Evolutionary conservation across 2,329 filamentous ascomycete species (phyloP).

Genomic region (Keithomyces neogunnii): DNA sequence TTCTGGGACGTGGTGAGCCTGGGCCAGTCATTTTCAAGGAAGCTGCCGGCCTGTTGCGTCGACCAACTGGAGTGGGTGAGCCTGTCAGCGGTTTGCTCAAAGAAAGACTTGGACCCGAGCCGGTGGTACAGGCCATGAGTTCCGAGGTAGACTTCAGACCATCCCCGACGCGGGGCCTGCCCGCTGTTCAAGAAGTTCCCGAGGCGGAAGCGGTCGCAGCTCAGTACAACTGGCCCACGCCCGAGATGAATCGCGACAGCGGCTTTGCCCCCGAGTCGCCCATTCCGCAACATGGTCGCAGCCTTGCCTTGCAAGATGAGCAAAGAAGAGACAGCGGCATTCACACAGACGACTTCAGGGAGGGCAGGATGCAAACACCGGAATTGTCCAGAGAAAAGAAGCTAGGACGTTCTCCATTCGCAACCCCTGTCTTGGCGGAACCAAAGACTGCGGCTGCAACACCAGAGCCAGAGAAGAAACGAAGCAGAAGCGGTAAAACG

Average conservation of each 20-base stretch:
- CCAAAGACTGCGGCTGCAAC: constrained; percentile 26
- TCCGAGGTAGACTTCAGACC: constrained; percentile 31
- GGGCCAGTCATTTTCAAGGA: constrained; percentile 8
- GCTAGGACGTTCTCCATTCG: constrained; percentile 23
- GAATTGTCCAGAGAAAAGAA: constrained; percentile 18
- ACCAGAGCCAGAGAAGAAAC: constrained; percentile 37
- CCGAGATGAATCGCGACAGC: constrained; percentile 29
- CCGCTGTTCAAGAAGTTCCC: constrained; percentile 42
- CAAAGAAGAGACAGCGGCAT: constrained; percentile 47
- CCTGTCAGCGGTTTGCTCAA: constrained; percentile 20
- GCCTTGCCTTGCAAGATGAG: constrained; percentile 23
- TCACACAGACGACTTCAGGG: constrained; percentile 41
- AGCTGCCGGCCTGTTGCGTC: constrained; percentile 20
- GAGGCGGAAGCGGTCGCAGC: constrained; percentile 33
- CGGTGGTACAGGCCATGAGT: constrained; percentile 13
- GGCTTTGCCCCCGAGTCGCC: constrained; percentile 32
- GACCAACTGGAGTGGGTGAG: constrained; percentile 22
- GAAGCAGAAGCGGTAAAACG: constrained; percentile 15
- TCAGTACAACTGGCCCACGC: constrained; percentile 14
- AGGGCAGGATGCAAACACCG: constrained; percentile 20
- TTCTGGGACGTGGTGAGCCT: constrained; percentile 23
- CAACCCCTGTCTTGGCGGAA: constrained; percentile 31
- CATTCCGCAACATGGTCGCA: constrained; percentile 27
- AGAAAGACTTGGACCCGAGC: constrained; percentile 19
- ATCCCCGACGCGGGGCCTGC: constrained; percentile 35